Base-by-base conservation (phyloP, 805 yeast genomes). In the Teunomyces panamensis region DNA sequence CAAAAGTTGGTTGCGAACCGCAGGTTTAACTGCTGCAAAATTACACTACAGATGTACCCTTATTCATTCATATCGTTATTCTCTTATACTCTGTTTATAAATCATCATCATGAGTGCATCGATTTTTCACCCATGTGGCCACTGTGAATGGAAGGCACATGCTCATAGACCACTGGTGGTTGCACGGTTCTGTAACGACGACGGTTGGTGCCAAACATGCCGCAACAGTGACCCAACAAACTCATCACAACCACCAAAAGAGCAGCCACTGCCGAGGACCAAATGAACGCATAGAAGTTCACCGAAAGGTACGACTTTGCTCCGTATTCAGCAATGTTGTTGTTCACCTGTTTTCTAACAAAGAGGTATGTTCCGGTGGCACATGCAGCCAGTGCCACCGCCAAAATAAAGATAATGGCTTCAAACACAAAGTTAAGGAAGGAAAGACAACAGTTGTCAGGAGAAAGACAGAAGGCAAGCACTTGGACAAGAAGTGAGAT, bases 281-380 rank as follows among this genome's bases (percentile, higher is more conserved):
- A 87, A 7, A 81, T 67, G 41, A 84, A 64, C 2, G 81, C 89
- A 45, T 80, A 76, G 54, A 77, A 84, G 44, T 67, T 64, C 14
- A 68, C 66, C 30, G 80, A 78, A 44, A 87, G 57, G 32, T 62
- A 60, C 2, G 88, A 78, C 33, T 64, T 61, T 42, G 84, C 74
- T 11, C 95, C 95, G 55, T 71, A 82, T 2, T 62, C 60, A 2
- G 57, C 61, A 9, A 66, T 64, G 30, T 69, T 67, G 30, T 79
- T 66, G 56, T 84, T 80, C 68, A 88, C 73, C 46, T 77, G 69
- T 9, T 69, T 65, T 49, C 75, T 65, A 50, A 84, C 72, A 47
- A 73, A 72, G 4, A 68, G 48, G 67, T 70, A 85, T n/a, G 78
- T 69, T 13, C 84, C 94, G 0, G 92, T 85, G 27, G 85, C 72